Base-by-base conservation (phyloP, 768 basidiomycete genomes). In the Leccinum subtestaceum region DNA sequence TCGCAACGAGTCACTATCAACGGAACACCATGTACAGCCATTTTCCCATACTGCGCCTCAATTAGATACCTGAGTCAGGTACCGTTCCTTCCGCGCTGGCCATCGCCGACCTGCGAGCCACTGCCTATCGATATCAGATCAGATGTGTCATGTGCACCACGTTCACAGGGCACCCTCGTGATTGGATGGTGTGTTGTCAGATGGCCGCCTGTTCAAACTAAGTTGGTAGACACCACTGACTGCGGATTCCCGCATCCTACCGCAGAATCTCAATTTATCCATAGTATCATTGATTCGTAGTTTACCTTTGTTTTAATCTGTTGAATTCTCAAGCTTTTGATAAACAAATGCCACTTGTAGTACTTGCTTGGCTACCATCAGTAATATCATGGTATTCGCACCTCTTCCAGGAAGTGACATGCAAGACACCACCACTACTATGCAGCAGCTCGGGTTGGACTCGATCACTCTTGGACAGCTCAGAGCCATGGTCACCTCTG, bases 391-490 rank as follows among this genome's bases (percentile, higher is more conserved):
- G 77, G 71, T 71, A n/a, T 70, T 75, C 58, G 67, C 70, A 36
- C 67, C 71, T 51, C 63, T 68, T 19, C 64, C 72, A 2, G 60
- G 58, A 15, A 60, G 59, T 15, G 75, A 73, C 60, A 60, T 62
- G 5, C 74, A 78, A 64, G 75, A 74, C 43, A n/a, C 15, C 27
- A 65, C 59, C 64, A 23, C 23, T 23, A 65, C 48, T 52, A 65
- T 66, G 63, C 72, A 74, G 67, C 78, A 76, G 66, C 77, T 75
- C 45, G 80, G 80, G 1, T 76, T 84, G 32, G 87, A 89, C 70
- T 90, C 88, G 17, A 90, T 91, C 66, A 90, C 87, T 9, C 82
- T 93, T 32, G 90, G 89, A 36, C 90, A 93, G 74, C 82, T 92
- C 58, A 89, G 84, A 72, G 82, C 84, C 49, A 84, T 90, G 78